Base-by-base conservation (phyloP, 2,329 filamentous ascomycete species). In the Nemania abortiva region DNA sequence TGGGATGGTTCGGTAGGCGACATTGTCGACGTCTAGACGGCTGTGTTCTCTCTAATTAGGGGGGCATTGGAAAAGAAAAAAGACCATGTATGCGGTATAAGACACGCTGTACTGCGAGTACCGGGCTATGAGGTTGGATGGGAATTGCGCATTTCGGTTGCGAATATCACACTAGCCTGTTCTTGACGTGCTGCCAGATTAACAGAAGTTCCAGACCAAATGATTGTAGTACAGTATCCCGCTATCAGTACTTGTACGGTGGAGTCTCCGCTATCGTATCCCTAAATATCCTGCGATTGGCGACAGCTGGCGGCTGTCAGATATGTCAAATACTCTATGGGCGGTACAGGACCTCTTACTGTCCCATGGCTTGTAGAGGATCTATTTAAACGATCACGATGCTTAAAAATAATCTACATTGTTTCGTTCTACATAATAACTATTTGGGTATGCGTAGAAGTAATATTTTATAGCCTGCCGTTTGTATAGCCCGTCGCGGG, bases 1-100 rank as follows among this genome's bases (percentile, higher is more conserved):
- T 78, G 75, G 27, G 75, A 69, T 55, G 76, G 74, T 37, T 79
- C 77, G 54, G 74, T 72, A 42, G 78, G 77, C 70, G 76, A 66
- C 78, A 79, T 79, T 71, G 60, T 79, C 70, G 68, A 69, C 70
- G 69, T 71, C 66, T 71, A 57, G 22, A 29, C 45, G 24, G 42
- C 47, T 50, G 53, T 52, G 29, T 27, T 64, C 34, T 61, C 18
- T 59, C 55, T 47, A 39, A 49, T 61, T 66, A 57, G 34, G 64
- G 62, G 65, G 62, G 63, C 60, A 69, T 72, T 56, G 63, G 66
- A 47, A 11, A 55, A 20, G 11, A 37, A 22, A 47, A 49, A 39
- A 50, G 52, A 58, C 45, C 20, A 49, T 67, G 42, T 54, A 45
- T 24, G 47, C 34, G 62, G 37, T 66, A 56, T 27, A 24, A 63